Base-by-base conservation (phyloP, 1,139 yeast genomes). In the Debaryomyces sp. region DNA sequence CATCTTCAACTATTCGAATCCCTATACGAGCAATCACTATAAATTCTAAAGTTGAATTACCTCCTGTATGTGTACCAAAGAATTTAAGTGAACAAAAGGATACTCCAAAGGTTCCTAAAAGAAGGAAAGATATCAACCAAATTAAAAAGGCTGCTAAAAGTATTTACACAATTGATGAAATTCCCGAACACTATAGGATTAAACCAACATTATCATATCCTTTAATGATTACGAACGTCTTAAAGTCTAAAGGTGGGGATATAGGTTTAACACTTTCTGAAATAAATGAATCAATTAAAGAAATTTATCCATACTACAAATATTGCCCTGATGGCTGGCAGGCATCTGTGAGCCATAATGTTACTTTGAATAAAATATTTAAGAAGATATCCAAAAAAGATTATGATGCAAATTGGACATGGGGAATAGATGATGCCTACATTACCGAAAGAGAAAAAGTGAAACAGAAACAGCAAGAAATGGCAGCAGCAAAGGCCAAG, bases 301-400 rank as follows among this genome's bases (percentile, higher is more conserved):
- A 89, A 37, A 70, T 87, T 9, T 92, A 88, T 65, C 99, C 98
- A 1, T 94, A 89, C 67, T 94, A 89, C 68, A 82, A 86, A 61
- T 94, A 89, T 68, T 91, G 97, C 61, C 91, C 96, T 1, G 96
- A 91, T 65, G 98, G 98, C 2, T 94, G 99, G 99, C 99, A 94
- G 69, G 86, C 89, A 61, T 82, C 96, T 1, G 96, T 94, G 13
- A 80, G 95, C 43, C 99, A 94, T 68, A 91, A 90, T 59, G 75
- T 94, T 39, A 87, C 92, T 22, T 75, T 90, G 56, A 91, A 91
- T 67, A 90, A 90, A 67, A 84, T 92, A 7, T 94, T 94, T 70
- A 80, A 84, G 50, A 84, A 87, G 57, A 84, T 87, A 8, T 77
- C 85, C 30, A 68, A 89, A 58, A 89, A 87, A 55, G 64, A 58